phyloP scores from a whole-genome alignment of 495 filamentous ascomycete genomes.

The Penicillium canariense region DNA sequence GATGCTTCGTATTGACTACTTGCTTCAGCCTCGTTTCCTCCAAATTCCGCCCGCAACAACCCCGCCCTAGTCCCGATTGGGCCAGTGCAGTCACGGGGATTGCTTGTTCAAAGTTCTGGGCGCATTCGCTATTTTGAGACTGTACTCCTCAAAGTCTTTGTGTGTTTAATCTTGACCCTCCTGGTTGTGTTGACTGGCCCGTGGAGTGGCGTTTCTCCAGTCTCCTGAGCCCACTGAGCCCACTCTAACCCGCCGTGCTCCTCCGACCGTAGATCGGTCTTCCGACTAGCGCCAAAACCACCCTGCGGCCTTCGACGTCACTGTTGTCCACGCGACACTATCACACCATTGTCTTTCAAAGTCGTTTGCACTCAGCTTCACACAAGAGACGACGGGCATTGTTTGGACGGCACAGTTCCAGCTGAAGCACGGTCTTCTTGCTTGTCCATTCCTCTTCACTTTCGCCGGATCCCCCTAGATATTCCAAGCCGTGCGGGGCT shows the following conservation, averaged over 20 bases:
- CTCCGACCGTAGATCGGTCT: constrained; percentile 10
- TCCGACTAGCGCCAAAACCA: constrained; percentile 12
- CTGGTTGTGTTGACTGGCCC: not conserved
- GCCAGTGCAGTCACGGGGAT: constrained; percentile 5
- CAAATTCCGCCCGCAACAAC: constrained; percentile 3
- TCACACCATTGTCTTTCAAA: constrained; percentile 3
- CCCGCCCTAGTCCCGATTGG: constrained; percentile 38
- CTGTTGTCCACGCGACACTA: constrained; percentile 16
- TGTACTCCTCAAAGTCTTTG: too few species aligned
- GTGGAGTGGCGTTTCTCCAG: not conserved
- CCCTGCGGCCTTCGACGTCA: constrained; percentile 26
- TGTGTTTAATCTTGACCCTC: not conserved
- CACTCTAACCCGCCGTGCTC: not conserved
- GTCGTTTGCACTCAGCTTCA: not conserved
- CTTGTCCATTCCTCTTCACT: not conserved
- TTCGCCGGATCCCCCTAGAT: not conserved
- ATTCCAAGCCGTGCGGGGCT: constrained; percentile 23
- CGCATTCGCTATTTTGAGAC: not conserved
- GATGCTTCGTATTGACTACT: constrained; percentile 9
- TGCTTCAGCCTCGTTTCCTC: not conserved
- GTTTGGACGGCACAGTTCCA: not conserved
- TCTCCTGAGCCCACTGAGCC: not conserved
- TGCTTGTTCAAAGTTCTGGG: not conserved
- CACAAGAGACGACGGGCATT: not conserved
- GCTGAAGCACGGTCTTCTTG: not conserved